These are phyloP conservation scores for Scleromitrula shiraiana DNA, from an alignment of 2,329 filamentous ascomycete species.

Conservation along the genomic window DNA sequence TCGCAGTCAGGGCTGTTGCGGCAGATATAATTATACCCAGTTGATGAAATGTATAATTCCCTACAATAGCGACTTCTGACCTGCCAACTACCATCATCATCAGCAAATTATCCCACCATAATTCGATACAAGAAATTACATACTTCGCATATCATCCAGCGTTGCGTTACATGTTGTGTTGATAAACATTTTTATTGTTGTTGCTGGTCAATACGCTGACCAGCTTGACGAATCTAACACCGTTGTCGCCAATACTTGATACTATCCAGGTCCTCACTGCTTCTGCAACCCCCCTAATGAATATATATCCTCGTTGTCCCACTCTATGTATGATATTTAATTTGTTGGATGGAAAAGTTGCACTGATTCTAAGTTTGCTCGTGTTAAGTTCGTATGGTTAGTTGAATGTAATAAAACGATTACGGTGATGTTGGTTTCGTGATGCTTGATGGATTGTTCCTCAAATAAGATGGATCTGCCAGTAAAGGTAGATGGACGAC, in stretches of 20 bases:
- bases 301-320: neutral
- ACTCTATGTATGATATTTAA: too few species aligned
- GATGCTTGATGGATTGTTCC: too few species aligned
- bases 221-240: constrained; percentile 5
- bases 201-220: constrained; percentile 2
- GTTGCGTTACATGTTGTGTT: constrained; percentile 29
- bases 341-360: too few species aligned
- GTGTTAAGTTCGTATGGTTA: neutral
- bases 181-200: constrained; percentile 2
- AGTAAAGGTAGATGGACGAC: neutral
- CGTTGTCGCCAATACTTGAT: constrained; percentile 3
- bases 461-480: neutral
- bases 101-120: constrained; percentile 16
- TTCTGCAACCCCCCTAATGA: neutral
- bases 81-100: constrained; percentile 24
- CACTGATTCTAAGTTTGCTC: too few species aligned
- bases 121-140: constrained; percentile 9
- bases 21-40: constrained; percentile 45
- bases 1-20: constrained; percentile 41
- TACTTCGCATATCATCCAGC: constrained; percentile 32
- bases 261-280: neutral
- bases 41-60: constrained; percentile 45
- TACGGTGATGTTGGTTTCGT: neutral
- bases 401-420: neutral
- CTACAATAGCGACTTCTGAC: constrained; percentile 40